phyloP scores from a whole-genome alignment of 2,329 filamentous ascomycete genomes.

The Epichloe scottii region DNA sequence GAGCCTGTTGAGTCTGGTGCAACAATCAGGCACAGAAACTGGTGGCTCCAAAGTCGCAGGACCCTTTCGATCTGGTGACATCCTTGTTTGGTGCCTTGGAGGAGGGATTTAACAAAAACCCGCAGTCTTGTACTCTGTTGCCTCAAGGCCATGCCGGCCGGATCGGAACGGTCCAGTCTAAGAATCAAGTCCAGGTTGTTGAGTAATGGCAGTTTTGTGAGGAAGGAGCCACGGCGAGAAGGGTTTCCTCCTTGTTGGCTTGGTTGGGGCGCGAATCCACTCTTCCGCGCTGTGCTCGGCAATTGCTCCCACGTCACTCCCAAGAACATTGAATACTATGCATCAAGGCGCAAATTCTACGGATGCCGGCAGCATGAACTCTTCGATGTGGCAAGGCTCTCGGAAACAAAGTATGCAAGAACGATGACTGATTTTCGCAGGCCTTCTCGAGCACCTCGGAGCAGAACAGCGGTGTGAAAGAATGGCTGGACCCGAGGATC shows the following conservation, averaged over 20 bases:
- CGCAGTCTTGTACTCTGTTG: too few species aligned
- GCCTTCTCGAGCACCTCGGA: neutral
- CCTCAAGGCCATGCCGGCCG: too few species aligned
- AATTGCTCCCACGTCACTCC: too few species aligned
- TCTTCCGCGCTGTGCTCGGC: too few species aligned
- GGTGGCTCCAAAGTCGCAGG: neutral
- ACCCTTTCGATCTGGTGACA: neutral
- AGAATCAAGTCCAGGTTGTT: neutral
- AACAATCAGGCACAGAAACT: neutral
- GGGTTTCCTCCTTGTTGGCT: neutral
- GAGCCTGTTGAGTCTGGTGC: neutral
- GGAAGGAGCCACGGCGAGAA: neutral
- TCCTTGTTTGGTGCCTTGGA: too few species aligned
- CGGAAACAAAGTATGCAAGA: too few species aligned
- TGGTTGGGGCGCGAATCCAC: neutral
- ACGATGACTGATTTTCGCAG: neutral
- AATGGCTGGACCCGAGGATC: neutral
- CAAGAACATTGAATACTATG: too few species aligned
- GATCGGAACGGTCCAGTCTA: too few species aligned
- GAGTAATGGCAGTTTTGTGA: neutral
- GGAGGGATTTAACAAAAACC: too few species aligned
- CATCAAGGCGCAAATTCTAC: too few species aligned
- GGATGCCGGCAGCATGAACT: too few species aligned
- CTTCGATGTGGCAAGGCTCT: neutral
- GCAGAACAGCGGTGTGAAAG: slow-evolving; percentile 6